Base-by-base conservation (phyloP, 1,284 basidiomycete species). In the Fomitopsis palustris region DNA sequence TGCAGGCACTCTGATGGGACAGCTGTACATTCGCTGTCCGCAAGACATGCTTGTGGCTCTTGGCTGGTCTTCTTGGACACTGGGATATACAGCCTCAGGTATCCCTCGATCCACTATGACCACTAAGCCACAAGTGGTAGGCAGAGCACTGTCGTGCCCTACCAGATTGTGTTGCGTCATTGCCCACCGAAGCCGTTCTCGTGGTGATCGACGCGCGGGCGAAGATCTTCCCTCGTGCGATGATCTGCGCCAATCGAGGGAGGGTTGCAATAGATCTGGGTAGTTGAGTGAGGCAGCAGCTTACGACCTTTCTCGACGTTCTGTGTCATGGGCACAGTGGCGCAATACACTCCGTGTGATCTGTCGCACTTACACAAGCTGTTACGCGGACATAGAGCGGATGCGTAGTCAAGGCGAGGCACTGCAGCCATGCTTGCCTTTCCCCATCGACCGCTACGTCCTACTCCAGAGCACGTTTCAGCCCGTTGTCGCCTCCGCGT, bases 361-460 rank as follows among this genome's bases (percentile, higher is more conserved):
- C 25, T 10, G n/a, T 31, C 23, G 49, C 8, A 52, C 49, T 31
- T 29, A 29, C 10, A 29, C 14, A 21, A n/a, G 16, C 31, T 21
- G 10, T 33, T 33, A 19, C 31, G 49, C 49, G 49, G 49, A 52
- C 49, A 52, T 52, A 52, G 49, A 52, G 49, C 49, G 49, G 49
- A 52, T 52, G 31, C 6, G n/a, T 19, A 19, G 49, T n/a, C 12
- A 23, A 14, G 33, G 31, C 2, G 19, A 12, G 19, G 5, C 49
- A 3, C 35, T 37, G 7, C 17, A 9, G 12, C 21, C 17, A 21
- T 45, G 41, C 54, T 55, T 25, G n/a, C 29, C 29, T 42, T 35
- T 35, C 27, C 14, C 16, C 35, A 17, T 37, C 56, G 27, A 31
- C 54, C n/a, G n/a, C 27, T 7, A 39, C 29, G 31, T 29, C 25